Evolutionary conservation across 1,284 basidiomycete species (phyloP).

Genomic region (Crucibulum parvulum): DNA sequence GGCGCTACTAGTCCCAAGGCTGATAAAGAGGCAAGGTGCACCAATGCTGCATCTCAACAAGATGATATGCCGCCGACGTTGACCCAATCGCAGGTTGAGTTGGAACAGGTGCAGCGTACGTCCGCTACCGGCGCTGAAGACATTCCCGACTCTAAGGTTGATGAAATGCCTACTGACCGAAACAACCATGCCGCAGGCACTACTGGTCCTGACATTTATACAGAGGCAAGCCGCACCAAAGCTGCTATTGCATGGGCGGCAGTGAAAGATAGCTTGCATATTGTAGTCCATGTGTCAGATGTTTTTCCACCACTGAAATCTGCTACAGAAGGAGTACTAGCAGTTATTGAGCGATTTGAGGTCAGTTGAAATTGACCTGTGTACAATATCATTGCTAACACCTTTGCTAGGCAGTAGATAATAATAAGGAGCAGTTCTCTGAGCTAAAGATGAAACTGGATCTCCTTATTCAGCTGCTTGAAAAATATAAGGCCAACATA

Average conservation of each 20-base stretch:
- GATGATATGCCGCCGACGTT: no score
- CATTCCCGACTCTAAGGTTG: no score
- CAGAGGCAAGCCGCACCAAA: no score
- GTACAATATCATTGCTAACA: neutral
- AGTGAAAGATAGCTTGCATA: neutral
- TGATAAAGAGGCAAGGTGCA: no score
- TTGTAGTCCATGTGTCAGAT: neutral
- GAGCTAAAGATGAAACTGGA: neutral
- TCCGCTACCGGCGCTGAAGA: no score
- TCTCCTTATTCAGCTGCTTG: neutral
- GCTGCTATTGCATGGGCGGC: neutral
- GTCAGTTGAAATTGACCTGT: neutral
- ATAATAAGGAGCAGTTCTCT: neutral
- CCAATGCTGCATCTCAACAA: no score
- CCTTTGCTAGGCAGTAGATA: neutral
- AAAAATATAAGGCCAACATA: neutral
- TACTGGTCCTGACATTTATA: no score
- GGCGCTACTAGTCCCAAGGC: no score
- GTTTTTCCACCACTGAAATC: neutral
- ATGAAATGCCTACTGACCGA: no score
- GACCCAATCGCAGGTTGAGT: no score
- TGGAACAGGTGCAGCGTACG: no score
- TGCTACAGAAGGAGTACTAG: neutral
- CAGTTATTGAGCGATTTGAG: neutral
- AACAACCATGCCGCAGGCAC: no score